Base-by-base conservation (phyloP, 805 yeast species). In the Candida maltosa region DNA sequence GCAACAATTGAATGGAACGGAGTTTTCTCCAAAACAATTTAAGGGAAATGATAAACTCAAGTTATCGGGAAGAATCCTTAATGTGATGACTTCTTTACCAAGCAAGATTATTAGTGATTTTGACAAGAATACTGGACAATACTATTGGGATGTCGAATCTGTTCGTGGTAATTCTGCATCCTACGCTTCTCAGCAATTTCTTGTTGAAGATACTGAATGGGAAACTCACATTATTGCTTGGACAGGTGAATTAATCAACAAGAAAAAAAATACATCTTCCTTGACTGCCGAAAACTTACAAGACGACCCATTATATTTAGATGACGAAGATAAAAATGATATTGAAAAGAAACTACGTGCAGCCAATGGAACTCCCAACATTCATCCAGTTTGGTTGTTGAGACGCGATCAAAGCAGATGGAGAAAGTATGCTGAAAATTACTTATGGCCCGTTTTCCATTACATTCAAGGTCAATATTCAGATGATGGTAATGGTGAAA, bases 401-500 rank as follows among this genome's bases (percentile, higher is more conserved):
- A 75, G 93, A 42, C 75, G 80, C 41, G 84, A 84, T 58, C 95
- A 85, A 56, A 69, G 69, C 29, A 69, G 89, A 40, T 91, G 97
- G 96, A 73, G 97, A 46, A 73, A 72, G 46, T 91, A 87, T 53
- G 95, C 97, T 1, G 97, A 91, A 54, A 78, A 83, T 48, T 81
- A 82, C 15, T 65, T 93, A 19, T 93, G 98, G 97, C 96, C 96
- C 1, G 83, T 87, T 2, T 80, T 91, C 60, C 98, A 93, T 54
- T 93, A 93, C 62, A 87, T 93, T 56, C 83, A 87, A 58, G 81
- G 82, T 29, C 81, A 81, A 38, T 75, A 83, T 0, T 72, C 79
- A 2, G 83, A 83, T 53, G 83, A 83, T 53, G 86, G 86, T 4
- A 69, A 74, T 20, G 78, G 73, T 25, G 91, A 86, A 52, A 73